Evolutionary conservation across 108 stramenopile genomes (phyloP).

Genomic region (Ochromonas danica): DNA sequence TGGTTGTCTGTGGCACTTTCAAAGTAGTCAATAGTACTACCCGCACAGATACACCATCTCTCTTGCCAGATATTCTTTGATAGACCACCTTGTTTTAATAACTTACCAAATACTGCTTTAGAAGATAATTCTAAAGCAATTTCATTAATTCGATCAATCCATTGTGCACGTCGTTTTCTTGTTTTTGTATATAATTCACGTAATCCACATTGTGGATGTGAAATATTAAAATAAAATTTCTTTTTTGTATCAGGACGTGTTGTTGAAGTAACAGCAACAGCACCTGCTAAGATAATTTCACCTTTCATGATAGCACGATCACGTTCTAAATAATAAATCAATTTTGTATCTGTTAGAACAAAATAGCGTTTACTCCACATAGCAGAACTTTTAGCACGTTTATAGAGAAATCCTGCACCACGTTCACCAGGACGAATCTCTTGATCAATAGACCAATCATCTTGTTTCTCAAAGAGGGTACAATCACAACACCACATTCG

Average conservation of each 20-base stretch:
- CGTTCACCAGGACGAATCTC: slow-evolving; percentile 2
- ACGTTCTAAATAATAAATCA: slow-evolving; percentile 9
- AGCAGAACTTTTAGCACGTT: slow-evolving; percentile 21
- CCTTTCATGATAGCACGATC: slow-evolving; percentile 16
- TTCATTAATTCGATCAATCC: slow-evolving; percentile 23
- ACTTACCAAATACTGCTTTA: slow-evolving; percentile 11
- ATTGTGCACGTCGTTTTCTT: slow-evolving; percentile 18
- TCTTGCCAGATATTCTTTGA: slow-evolving; percentile 28
- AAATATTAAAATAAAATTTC: slow-evolving; percentile 29
- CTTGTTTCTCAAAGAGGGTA: neutral
- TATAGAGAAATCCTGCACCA: slow-evolving; percentile 28
- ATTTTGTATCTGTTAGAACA: slow-evolving; percentile 11
- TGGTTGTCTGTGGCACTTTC: slow-evolving; percentile 2
- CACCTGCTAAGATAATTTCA: slow-evolving; percentile 29
- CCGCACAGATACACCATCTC: slow-evolving; percentile 27
- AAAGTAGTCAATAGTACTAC: slow-evolving; percentile 14
- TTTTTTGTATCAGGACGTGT: neutral
- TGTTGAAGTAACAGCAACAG: neutral
- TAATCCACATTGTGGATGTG: slow-evolving; percentile 31
- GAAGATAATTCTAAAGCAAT: neutral
- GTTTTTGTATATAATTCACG: slow-evolving; percentile 20
- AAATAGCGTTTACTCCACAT: slow-evolving; percentile 32
- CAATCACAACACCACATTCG: slow-evolving; percentile 18
- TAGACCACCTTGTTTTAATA: slow-evolving; percentile 23
- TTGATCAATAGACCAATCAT: slow-evolving; percentile 6